Conservation (phyloP, 1,284 basidiomycete genomes). For the Stygiomarasmius scandens region DNA sequence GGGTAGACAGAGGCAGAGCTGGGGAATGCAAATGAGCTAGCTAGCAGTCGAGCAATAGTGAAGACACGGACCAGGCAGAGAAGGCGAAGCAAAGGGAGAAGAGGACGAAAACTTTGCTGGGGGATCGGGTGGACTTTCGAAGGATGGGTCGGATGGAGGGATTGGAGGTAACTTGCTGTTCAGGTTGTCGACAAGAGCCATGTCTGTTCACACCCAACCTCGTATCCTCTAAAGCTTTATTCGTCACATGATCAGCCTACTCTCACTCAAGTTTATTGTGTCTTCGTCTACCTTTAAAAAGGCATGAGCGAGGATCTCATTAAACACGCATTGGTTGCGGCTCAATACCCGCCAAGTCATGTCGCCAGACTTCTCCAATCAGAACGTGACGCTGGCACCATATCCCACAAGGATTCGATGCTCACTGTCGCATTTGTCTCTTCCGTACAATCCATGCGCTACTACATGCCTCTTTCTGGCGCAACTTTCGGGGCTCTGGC, state of each 20-base stretch:
- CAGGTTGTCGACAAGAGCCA: neutral
- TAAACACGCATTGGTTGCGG: neutral
- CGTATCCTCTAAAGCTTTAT: neutral
- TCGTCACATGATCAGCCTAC: neutral
- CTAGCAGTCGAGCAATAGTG: constrained; percentile 16
- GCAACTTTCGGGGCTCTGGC: constrained; percentile 25
- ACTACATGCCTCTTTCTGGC: constrained; percentile 43
- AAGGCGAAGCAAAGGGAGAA: constrained; percentile 1
- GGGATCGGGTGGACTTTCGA: constrained; percentile 22
- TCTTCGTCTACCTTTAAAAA: too few relatives aligned
- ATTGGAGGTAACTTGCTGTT: constrained; percentile 38
- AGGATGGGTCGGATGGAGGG: constrained; percentile 27
- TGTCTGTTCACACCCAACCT: neutral
- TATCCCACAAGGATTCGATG: constrained; percentile 59
- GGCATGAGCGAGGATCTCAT: neutral
- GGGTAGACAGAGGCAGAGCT: constrained; percentile 24
- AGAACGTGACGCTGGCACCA: constrained; percentile 56
- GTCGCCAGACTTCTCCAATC: constrained; percentile 48
- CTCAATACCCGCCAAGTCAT: neutral
- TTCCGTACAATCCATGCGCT: neutral
- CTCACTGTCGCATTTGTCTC: constrained; percentile 49
- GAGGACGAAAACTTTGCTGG: constrained; percentile 20
- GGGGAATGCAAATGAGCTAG: constrained; percentile 22
- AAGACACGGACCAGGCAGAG: neutral
- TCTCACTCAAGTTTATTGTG: too few relatives aligned